Base-by-base conservation (phyloP, 257 asterid genomes). In the Penstemon newberryi region DNA sequence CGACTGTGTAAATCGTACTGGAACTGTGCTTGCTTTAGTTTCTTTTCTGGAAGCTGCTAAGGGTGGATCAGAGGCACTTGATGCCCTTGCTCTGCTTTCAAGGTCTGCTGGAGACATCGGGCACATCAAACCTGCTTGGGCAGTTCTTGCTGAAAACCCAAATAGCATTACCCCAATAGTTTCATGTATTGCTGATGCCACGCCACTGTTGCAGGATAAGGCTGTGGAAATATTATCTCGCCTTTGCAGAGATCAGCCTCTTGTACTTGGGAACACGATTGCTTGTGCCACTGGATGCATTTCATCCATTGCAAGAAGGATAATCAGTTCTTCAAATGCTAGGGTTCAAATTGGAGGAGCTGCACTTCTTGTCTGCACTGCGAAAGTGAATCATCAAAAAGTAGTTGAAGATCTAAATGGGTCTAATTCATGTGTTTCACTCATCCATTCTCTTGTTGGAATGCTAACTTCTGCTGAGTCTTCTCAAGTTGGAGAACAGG, bases 311-410 rank as follows among this genome's bases (percentile, higher is more conserved):
- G 87, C 96, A 52, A 80, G 76, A 77, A 81, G 99, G 86, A 85
- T 91, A 46, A 85, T 89, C 36, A 67, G 80, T 74, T 84, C 96
- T 73, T 65, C 88, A 61, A 78, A 83, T 82, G 68, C 79, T 37
- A 71, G 84, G 74, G 86, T 91, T 60, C 82, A 94, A 80, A 83
- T 89, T 61, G 99, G 99, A 62, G 99, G 99, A 75, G 82, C 96
- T 69, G 92, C 97, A 51, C 96, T 94, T 77, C 95, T 94, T 72
- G 94, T 85, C 50, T 94, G 99, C 73, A 69, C 89, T 65, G 83
- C 87, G 61, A 94, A 87, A 80, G 93, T 90, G 63, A 89, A 91
- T 84, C 87, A 86, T 76, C 93, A 84, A 70, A 87, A 84, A 60
- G 83, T 89, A 38, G 82, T 86, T 62, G 97, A 87, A 79, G 97